Evolutionary conservation across 441 rosid genomes (phyloP).

Genomic region (Sinapis alba): DNA sequence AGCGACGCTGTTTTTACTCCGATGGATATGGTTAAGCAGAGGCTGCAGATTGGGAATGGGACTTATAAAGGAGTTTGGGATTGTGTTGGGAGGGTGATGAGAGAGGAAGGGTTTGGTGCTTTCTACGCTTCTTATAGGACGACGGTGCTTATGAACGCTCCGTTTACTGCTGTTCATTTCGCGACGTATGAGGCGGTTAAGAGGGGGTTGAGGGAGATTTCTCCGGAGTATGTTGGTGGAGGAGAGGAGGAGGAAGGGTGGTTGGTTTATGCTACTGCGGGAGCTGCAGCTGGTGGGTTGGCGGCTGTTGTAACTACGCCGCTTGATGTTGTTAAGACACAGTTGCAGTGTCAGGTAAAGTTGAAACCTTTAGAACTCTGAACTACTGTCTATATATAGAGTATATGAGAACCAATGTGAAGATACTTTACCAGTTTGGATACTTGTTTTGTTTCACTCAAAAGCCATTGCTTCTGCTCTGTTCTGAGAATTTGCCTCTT

Average conservation of each 20-base stretch:
- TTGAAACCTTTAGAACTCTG: not conserved
- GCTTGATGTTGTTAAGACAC: constrained; percentile 72
- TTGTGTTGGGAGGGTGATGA: constrained; percentile 50
- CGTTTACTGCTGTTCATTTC: constrained; percentile 65
- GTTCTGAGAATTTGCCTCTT: not conserved
- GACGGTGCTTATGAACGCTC: constrained; percentile 45
- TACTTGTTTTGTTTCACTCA: not conserved
- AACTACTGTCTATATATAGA: constrained; percentile 1
- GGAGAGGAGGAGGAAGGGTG: constrained; percentile 54
- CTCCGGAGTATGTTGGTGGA: constrained; percentile 38
- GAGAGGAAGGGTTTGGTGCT: constrained; percentile 60
- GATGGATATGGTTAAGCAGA: constrained; percentile 77
- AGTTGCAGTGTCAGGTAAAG: constrained; percentile 67
- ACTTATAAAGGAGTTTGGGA: constrained; percentile 62
- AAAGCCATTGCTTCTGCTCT: not conserved
- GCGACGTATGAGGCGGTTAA: constrained; percentile 59
- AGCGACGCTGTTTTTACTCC: constrained; percentile 87
- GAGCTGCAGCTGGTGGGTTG: constrained; percentile 62
- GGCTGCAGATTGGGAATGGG: constrained; percentile 46
- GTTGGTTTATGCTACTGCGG: constrained; percentile 63
- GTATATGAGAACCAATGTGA: constrained; percentile 32
- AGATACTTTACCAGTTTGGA: constrained; percentile 6
- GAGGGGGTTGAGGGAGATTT: constrained; percentile 52
- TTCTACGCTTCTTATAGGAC: constrained; percentile 70
- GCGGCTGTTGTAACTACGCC: constrained; percentile 65